These are phyloP conservation scores for Nakataea oryzae DNA, from an alignment of 2,329 filamentous ascomycete genomes.

Conservation along the genomic window DNA sequence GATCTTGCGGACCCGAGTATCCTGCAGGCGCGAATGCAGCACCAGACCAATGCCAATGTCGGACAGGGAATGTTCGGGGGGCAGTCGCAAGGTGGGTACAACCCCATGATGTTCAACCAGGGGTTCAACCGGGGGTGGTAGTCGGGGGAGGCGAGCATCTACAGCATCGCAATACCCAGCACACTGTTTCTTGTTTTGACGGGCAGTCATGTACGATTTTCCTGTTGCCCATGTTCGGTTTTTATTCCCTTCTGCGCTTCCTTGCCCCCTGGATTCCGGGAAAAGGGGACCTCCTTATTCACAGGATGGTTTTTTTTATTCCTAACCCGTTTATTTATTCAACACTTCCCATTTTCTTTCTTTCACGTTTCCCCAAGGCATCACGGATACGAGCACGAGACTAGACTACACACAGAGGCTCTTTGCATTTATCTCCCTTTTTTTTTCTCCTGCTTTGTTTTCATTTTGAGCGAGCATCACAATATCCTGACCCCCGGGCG, in stretches of 20 bases:
- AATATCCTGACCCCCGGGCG: conserved; percentile 7
- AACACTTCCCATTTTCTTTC: conserved; percentile 8
- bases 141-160: conserved; percentile 17
- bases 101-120: conserved; percentile 73
- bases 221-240: neutral
- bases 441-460: neutral
- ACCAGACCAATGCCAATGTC: conserved; percentile 71
- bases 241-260: conserved; percentile 2
- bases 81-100: conserved; percentile 92
- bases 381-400: neutral
- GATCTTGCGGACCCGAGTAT: conserved; percentile 99
- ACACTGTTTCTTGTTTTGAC: neutral
- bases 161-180: conserved; percentile 4
- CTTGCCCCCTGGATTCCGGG: conserved; percentile 6
- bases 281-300: neutral
- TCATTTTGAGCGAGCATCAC: conserved; percentile 13
- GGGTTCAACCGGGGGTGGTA: conserved; percentile 58
- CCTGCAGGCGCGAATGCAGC: conserved; percentile 93
- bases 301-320: conserved; percentile 1
- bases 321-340: conserved; percentile 3
- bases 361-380: neutral
- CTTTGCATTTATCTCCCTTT: conserved; percentile 10
- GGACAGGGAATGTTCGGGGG: conserved; percentile 85
- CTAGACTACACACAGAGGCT: neutral
- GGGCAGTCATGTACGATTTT: neutral